Evolutionary conservation across 108 stramenopile genomes (phyloP).

Genomic region (Schizochytrium sp.): DNA sequence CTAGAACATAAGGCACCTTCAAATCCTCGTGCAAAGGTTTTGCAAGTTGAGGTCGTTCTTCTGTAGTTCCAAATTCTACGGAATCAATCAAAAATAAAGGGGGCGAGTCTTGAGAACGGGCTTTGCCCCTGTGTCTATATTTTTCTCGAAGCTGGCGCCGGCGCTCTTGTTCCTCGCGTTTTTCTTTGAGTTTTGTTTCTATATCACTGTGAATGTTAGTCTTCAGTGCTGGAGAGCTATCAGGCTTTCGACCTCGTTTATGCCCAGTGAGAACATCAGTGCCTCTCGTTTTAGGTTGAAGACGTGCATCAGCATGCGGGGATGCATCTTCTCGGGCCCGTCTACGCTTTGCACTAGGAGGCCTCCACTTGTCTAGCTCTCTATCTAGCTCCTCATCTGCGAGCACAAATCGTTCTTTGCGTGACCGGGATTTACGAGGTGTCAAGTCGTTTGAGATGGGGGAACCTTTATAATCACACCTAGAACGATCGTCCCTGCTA

Average conservation of each 20-base stretch:
- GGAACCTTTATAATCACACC: too few relatives aligned
- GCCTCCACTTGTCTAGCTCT: constrained; percentile 1
- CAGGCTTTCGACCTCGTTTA: too few relatives aligned
- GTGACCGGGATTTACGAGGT: too few relatives aligned
- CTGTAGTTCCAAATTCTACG: background rate
- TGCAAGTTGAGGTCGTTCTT: background rate
- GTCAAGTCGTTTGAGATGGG: too few relatives aligned
- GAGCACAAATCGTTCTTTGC: too few relatives aligned
- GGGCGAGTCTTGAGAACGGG: background rate
- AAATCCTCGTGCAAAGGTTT: background rate
- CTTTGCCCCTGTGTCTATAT: background rate
- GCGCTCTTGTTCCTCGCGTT: background rate
- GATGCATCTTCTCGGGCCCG: too few relatives aligned
- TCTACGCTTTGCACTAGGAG: background rate
- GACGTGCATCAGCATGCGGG: too few relatives aligned
- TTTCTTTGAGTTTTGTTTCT: too few relatives aligned
- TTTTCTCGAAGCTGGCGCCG: background rate
- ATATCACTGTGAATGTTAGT: too few relatives aligned
- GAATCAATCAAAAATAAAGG: background rate
- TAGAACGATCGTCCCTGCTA: background rate
- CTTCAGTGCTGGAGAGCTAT: too few relatives aligned
- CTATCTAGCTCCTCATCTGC: constrained; percentile 22
- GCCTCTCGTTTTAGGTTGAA: too few relatives aligned
- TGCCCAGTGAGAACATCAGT: too few relatives aligned
- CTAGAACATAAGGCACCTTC: background rate